Base-by-base conservation (phyloP, 208 protist genomes). In the Strigomonas galati region DNA sequence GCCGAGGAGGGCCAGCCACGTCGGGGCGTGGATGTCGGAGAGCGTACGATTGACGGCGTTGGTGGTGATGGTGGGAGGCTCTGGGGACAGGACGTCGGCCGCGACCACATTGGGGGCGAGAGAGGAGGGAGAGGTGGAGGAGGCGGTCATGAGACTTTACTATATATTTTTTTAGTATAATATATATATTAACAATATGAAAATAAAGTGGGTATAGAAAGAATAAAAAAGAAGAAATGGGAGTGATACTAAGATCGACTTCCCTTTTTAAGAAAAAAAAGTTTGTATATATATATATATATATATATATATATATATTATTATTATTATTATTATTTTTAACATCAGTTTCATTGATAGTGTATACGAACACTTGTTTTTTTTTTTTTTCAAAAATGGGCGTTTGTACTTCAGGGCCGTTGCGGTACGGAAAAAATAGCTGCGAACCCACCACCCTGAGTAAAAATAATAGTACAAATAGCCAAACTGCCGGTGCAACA, bases 21-120 rank as follows among this genome's bases (percentile, higher is more conserved):
- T 93, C 35, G 87, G 82, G 14, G 74, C 72, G 74, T 95, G 85
- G 31, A 95, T 60, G 67, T 95, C 81, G 31, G 85, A 92, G 55
- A 92, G 68, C 65, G 71, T 73, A 14, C 90, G 84, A 17, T 70
- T 93, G 35, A 93, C 87, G 5, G 90, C 90, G 53, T 89, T 95
- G 0, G 86, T 91, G 31, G 67, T 48, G 30, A 69, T 57, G 4
- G 28, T 46, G 6, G 9, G 4, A 6, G 26, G 23, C n/a, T 19
- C 57, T 21, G 30, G 19, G 1, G 57, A 19, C 56, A 31, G 0
- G 60, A n/a, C n/a, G n/a, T n/a, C n/a, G n/a, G n/a, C n/a, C n/a
- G n/a, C n/a, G n/a, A n/a, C n/a, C 17, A 48, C 21, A 19, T 35
- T 21, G 23, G 31, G 23, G 24, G 2, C 24, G 19, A 24, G 19